A percentile compares a stretch with the other conserved stretches of the same genome.
Conservation (phyloP, 2,329 filamentous ascomycete genomes). For the Lasiodiplodia sp. region DNA sequence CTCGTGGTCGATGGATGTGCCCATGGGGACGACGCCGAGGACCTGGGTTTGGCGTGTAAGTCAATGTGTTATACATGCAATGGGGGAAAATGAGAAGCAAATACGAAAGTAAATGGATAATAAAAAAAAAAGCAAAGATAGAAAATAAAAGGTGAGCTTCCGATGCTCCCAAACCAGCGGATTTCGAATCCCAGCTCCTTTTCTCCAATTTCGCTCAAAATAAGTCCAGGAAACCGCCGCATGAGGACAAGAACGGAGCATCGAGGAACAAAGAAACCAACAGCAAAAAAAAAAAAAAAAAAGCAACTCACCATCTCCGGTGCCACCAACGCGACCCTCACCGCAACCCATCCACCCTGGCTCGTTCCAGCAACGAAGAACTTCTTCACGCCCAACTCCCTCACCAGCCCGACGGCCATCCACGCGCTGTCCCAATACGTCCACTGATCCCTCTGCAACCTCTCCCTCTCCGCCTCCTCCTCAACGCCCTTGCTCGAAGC, state of each 20-base stretch:
- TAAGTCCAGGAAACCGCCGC: no score
- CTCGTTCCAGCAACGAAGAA: slow-evolving; percentile 60
- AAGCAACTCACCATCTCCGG: slow-evolving; percentile 51
- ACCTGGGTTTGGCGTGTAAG: slow-evolving; percentile 46
- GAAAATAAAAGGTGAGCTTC: no score
- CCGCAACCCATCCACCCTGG: slow-evolving; percentile 62
- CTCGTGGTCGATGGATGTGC: slow-evolving; percentile 61
- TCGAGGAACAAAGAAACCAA: neutral
- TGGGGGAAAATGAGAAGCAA: no score
- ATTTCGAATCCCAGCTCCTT: neutral
- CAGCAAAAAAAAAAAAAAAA: slow-evolving; percentile 4
- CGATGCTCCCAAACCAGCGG: neutral
- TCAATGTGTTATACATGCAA: neutral
- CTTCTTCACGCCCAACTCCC: slow-evolving; percentile 50
- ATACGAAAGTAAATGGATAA: no score
- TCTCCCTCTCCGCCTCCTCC: slow-evolving; percentile 31
- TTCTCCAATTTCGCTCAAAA: no score
- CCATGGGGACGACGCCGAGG: slow-evolving; percentile 59
- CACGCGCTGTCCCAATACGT: slow-evolving; percentile 64
- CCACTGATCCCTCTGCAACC: slow-evolving; percentile 48
- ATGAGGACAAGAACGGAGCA: no score
- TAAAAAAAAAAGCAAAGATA: no score
- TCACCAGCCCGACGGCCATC: slow-evolving; percentile 53
- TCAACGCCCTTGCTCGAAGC: neutral
- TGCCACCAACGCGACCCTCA: slow-evolving; percentile 60